Percentiles rank a stretch among this genome's conserved stretches.
These are phyloP conservation scores for Neoboletus subvelutipes DNA, from an alignment of 768 basidiomycete species.

Conservation along the genomic window DNA sequence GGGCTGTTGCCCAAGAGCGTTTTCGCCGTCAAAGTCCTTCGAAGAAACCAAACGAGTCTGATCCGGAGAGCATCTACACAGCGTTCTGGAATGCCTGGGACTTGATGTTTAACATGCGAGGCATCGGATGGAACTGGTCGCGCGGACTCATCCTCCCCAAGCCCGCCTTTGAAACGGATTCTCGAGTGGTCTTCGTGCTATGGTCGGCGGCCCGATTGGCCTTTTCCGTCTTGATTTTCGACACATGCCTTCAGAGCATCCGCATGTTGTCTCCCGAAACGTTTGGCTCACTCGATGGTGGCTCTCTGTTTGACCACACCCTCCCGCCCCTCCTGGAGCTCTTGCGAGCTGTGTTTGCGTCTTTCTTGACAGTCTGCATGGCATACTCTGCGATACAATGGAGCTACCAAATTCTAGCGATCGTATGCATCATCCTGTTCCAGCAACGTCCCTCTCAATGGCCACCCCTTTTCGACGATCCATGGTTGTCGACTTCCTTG, in stretches of 20 bases:
- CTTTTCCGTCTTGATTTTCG: constrained; percentile 5
- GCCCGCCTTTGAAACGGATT: constrained; percentile 14
- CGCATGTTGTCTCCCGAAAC: constrained; percentile 39
- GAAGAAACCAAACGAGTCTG: background rate
- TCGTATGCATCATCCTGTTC: constrained; percentile 47
- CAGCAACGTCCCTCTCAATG: constrained; percentile 49
- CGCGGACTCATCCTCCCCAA: constrained; percentile 14
- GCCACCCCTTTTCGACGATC: constrained; percentile 60
- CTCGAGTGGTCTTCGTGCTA: constrained; percentile 16
- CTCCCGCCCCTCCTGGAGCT: constrained; percentile 34
- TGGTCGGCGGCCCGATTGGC: constrained; percentile 7
- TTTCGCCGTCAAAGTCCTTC: constrained; percentile 9
- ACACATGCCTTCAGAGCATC: constrained; percentile 12
- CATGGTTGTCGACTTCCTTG: constrained; percentile 57
- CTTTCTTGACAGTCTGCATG: constrained; percentile 43
- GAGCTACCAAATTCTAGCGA: constrained; percentile 39
- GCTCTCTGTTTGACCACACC: constrained; percentile 36
- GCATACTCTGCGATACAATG: constrained; percentile 47
- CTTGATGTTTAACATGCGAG: constrained; percentile 19
- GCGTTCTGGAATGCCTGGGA: constrained; percentile 30
- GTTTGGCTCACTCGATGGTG: constrained; percentile 35
- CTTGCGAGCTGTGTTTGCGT: constrained; percentile 41
- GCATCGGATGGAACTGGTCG: constrained; percentile 31
- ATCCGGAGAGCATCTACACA: constrained; percentile 1
- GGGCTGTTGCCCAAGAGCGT: constrained; percentile 18